Percentiles rank a stretch among this genome's conserved stretches.
phyloP scores from a whole-genome alignment of 805 yeast species.

The Metschnikowia henanensis region DNA sequence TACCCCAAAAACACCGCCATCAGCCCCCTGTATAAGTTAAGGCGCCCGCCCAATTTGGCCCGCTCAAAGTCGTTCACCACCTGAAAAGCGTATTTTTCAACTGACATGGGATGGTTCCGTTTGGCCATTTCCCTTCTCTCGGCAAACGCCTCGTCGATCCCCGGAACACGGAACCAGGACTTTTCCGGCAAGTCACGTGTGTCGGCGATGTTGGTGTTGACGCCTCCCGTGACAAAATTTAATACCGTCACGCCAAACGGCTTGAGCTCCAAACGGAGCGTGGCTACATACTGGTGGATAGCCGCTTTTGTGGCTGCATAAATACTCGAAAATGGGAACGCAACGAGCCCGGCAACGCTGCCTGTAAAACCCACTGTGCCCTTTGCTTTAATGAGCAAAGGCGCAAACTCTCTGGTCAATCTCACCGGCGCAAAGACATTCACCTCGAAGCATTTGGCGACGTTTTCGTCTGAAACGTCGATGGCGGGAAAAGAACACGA shows the following conservation, averaged over 20 bases:
- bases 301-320: conserved; percentile 77
- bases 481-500: conserved; percentile 70
- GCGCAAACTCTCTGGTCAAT: conserved; percentile 56
- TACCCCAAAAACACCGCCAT: conserved; percentile 39
- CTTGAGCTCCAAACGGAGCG: conserved; percentile 63
- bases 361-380: conserved; percentile 78
- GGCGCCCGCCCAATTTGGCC: conserved; percentile 33
- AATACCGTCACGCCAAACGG: conserved; percentile 72
- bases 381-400: conserved; percentile 57
- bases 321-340: conserved; percentile 69
- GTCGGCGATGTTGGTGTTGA: conserved; percentile 68
- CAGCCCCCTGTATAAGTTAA: conserved; percentile 59
- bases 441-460: conserved; percentile 55
- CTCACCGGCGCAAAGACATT: conserved; percentile 73
- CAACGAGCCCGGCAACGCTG: conserved; percentile 60
- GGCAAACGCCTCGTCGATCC: conserved; percentile 48
- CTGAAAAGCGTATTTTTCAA: conserved; percentile 55
- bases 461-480: conserved; percentile 58
- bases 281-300: conserved; percentile 67
- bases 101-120: conserved; percentile 56
- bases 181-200: conserved; percentile 55
- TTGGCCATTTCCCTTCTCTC: conserved; percentile 59
- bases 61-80: conserved; percentile 52
- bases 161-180: conserved; percentile 54
- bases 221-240: conserved; percentile 76